phyloP scores from a whole-genome alignment of 1,139 yeast species.

The Debaryomyces udenii region DNA sequence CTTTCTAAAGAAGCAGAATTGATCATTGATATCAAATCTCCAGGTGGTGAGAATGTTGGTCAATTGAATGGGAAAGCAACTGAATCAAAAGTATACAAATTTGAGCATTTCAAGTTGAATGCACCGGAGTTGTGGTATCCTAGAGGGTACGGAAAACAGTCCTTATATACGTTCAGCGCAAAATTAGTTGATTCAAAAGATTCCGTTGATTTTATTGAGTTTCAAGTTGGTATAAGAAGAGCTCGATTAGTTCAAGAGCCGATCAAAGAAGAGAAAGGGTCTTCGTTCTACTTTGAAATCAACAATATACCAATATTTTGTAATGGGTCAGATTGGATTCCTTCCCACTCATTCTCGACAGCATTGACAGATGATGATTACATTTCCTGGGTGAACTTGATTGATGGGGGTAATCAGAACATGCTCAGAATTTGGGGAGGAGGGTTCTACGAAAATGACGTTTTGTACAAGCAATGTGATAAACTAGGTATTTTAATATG shows the following conservation, averaged over 20 bases:
- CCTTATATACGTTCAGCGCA: constrained; percentile 30
- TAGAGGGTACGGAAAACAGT: constrained; percentile 37
- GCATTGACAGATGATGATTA: constrained; percentile 34
- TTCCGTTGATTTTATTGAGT: constrained; percentile 11
- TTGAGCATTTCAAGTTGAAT: constrained; percentile 12
- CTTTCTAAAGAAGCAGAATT: background rate
- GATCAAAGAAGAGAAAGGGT: constrained; percentile 33
- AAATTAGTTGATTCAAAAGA: constrained; percentile 10
- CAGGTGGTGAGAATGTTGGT: background rate
- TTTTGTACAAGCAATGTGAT: constrained; percentile 48
- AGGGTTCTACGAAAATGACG: constrained; percentile 46
- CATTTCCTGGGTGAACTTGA: constrained; percentile 33
- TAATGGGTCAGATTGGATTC: constrained; percentile 53
- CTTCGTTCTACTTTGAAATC: constrained; percentile 43
- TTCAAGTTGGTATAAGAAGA: constrained; percentile 38
- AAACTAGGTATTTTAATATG: constrained; percentile 45
- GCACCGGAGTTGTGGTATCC: constrained; percentile 47
- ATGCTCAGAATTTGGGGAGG: constrained; percentile 56
- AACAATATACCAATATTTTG: constrained; percentile 41
- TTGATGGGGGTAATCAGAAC: constrained; percentile 42
- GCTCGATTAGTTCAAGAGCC: constrained; percentile 42
- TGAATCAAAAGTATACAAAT: background rate
- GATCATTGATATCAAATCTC: constrained; percentile 1
- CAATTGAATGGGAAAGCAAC: background rate
- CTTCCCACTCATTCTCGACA: constrained; percentile 44